phyloP scores from a whole-genome alignment of 1,139 yeast species.

The Blastobotrys persicus region DNA sequence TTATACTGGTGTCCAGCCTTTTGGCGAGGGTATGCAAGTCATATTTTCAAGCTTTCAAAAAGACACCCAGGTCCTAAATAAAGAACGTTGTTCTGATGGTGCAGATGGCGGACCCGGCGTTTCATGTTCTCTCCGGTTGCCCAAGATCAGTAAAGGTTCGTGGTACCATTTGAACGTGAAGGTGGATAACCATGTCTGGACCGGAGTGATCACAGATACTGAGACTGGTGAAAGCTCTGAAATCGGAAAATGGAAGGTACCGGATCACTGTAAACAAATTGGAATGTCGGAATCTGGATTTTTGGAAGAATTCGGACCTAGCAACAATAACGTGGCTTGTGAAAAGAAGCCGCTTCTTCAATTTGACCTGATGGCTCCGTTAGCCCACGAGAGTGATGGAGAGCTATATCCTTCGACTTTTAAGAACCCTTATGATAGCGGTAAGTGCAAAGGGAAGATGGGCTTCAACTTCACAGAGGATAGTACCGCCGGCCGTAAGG shows the following conservation, averaged over 20 bases:
- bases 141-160: not conserved
- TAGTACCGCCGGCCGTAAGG: not conserved
- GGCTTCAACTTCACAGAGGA: not conserved
- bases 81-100: slow-evolving; percentile 1
- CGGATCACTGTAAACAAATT: not conserved
- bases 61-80: not conserved
- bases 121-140: not conserved
- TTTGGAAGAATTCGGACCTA: slow-evolving; percentile 1
- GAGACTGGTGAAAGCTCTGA: not conserved
- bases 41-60: slow-evolving; percentile 1
- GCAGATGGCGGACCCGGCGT: slow-evolving; percentile 2
- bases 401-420: not conserved
- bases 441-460: slow-evolving; percentile 1
- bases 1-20: not conserved
- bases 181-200: not conserved
- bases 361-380: slow-evolving; percentile 1
- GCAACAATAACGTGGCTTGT: slow-evolving; percentile 1
- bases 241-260: slow-evolving; percentile 1
- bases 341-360: not conserved
- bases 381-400: not conserved
- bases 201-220: not conserved
- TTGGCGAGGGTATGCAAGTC: slow-evolving; percentile 1
- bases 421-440: not conserved
- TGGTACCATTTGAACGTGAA: not conserved
- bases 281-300: not conserved